Conservation (phyloP, 257 asterid species). For the Leonotis leonurus region DNA sequence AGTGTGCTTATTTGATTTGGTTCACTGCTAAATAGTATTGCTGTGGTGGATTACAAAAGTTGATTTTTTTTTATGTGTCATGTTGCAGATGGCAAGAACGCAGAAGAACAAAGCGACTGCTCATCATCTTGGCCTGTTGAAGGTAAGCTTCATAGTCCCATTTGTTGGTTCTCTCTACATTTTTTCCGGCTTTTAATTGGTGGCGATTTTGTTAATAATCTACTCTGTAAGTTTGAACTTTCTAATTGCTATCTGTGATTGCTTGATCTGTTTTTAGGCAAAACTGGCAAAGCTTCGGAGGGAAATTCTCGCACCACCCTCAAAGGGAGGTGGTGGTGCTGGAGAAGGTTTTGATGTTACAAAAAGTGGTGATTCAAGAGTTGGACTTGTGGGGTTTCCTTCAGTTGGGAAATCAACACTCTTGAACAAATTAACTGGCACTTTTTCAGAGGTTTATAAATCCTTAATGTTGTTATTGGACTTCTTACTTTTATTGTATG, state of each 20-base stretch:
- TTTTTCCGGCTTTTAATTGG: not conserved
- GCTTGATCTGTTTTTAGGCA: slow-evolving; percentile 44
- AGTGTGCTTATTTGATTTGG: not conserved
- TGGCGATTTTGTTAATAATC: not conserved
- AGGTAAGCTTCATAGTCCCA: slow-evolving; percentile 42
- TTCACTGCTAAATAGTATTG: not conserved
- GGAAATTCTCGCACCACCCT: slow-evolving; percentile 79
- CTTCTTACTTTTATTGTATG: not conserved
- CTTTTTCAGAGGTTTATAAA: slow-evolving; percentile 82
- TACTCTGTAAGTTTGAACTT: not conserved
- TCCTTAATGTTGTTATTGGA: slow-evolving; percentile 1
- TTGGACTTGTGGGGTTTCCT: slow-evolving; percentile 95
- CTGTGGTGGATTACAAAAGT: not conserved
- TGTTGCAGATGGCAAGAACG: slow-evolving; percentile 88
- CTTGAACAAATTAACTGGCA: slow-evolving; percentile 86
- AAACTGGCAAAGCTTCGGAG: slow-evolving; percentile 96
- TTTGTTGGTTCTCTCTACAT: not conserved
- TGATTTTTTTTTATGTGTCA: slow-evolving; percentile 5
- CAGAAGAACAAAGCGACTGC: slow-evolving; percentile 99
- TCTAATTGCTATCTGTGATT: slow-evolving; percentile 9
- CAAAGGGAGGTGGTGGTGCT: slow-evolving; percentile 98
- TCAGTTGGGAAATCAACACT: slow-evolving; percentile 98
- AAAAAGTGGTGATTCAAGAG: slow-evolving; percentile 97
- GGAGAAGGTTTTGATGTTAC: slow-evolving; percentile 99
- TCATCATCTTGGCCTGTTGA: slow-evolving; percentile 89